These are phyloP conservation scores for Fennellomyces sp. DNA, from an alignment of 371 early-diverging fungal species.

Conservation along the genomic window DNA sequence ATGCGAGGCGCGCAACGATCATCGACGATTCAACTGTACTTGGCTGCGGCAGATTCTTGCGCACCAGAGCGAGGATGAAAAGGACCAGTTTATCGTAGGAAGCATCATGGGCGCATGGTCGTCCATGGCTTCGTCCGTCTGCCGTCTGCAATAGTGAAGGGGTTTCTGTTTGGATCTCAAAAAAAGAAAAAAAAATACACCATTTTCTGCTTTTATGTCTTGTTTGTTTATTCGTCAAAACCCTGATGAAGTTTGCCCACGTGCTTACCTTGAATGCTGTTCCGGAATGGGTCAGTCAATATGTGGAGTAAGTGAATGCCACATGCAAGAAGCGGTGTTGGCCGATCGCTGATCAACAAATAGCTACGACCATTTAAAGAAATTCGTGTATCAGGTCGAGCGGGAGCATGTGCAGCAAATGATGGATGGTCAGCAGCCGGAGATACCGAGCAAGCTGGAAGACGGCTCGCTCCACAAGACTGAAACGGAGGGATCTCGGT, in stretches of 20 bases:
- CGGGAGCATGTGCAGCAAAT: slow-evolving; percentile 13
- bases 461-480: too few relatives aligned
- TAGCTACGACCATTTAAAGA: slow-evolving; percentile 24
- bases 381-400: slow-evolving; percentile 20
- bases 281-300: slow-evolving; percentile 25
- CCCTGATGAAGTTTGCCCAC: slow-evolving; percentile 25
- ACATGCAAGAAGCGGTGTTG: too few relatives aligned
- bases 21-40: slow-evolving; percentile 55
- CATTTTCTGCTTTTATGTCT: neutral
- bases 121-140: slow-evolving; percentile 32
- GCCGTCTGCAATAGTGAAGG: slow-evolving; percentile 35
- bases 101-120: slow-evolving; percentile 47
- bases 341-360: too few relatives aligned
- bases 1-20: slow-evolving; percentile 51
- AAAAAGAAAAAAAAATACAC: neutral
- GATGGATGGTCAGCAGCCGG: neutral
- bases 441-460: neutral
- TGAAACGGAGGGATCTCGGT: too few relatives aligned
- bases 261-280: slow-evolving; percentile 22
- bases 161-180: neutral
- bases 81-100: slow-evolving; percentile 37
- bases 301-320: slow-evolving; percentile 19
- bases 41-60: slow-evolving; percentile 57
- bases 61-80: slow-evolving; percentile 43
- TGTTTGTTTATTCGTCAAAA: neutral